Evolutionary conservation across 768 basidiomycete species (phyloP).

Genomic region (Psilocybe azurescens): DNA sequence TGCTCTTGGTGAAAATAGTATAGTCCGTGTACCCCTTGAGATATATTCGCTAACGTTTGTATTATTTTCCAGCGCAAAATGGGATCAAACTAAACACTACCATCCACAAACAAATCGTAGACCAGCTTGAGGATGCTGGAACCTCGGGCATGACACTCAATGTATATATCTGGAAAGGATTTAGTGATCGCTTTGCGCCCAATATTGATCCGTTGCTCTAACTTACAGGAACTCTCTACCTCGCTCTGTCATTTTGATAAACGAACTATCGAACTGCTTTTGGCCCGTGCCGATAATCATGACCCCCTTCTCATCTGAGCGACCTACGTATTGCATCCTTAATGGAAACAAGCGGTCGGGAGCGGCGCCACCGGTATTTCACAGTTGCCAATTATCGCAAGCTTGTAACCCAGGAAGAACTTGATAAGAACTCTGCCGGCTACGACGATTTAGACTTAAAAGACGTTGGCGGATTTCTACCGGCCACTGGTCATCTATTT

Average conservation of each 20-base stretch:
- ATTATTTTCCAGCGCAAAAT: constrained; percentile 27
- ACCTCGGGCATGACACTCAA: constrained; percentile 73
- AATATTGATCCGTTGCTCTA: not conserved
- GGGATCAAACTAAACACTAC: constrained; percentile 64
- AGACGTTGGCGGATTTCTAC: constrained; percentile 58
- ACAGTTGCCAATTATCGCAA: constrained; percentile 71
- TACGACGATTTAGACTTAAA: constrained; percentile 52
- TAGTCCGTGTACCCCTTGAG: not conserved
- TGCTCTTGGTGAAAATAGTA: constrained; percentile 29
- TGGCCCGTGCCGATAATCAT: constrained; percentile 68
- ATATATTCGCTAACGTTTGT: not conserved
- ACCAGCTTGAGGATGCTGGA: constrained; percentile 72
- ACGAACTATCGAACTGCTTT: constrained; percentile 83
- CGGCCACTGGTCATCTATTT: constrained; percentile 53
- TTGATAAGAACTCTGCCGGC: constrained; percentile 55
- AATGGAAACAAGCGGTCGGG: constrained; percentile 84
- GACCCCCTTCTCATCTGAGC: constrained; percentile 73
- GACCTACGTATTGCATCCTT: constrained; percentile 74
- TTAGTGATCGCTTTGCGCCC: not conserved
- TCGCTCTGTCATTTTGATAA: constrained; percentile 75
- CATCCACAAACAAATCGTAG: constrained; percentile 81
- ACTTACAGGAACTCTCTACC: constrained; percentile 61
- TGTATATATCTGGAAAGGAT: constrained; percentile 40
- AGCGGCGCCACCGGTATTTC: constrained; percentile 87
- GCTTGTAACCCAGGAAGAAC: constrained; percentile 66